Base-by-base conservation (phyloP, 768 basidiomycete genomes). In the Pholiota molesta region DNA sequence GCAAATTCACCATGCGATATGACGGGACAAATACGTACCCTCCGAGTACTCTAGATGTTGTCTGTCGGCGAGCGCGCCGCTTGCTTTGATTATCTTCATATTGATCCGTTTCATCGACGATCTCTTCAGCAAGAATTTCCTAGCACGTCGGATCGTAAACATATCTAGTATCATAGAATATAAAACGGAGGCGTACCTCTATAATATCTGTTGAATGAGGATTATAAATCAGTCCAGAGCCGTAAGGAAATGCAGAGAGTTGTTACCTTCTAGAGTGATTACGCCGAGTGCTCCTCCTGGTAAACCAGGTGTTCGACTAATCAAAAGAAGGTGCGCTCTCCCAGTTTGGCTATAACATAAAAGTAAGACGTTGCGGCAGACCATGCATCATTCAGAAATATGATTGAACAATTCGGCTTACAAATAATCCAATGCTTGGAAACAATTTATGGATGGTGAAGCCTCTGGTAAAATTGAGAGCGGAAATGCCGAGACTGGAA, bases 71-170 rank as follows among this genome's bases (percentile, higher is more conserved):
- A 0, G 92, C 95, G 8, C 81, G 77, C 57, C 82, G 83, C 70
- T 95, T 95, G 52, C 85, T 88, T 44, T 87, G 87, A 70, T 96
- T 97, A 66, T 94, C 92, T 66, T 92, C 90, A 67, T 90, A 96
- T 26, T 87, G 82, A 75, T 97, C 95, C 5, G 94, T 97, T 74
- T 97, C 95, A 69, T 97, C 95, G 26, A 97, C 90, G 59, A 97
- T 97, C 73, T 97, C 96, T 76, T 97, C 94, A 0, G 91, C 89
- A 14, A 98, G 92, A 64, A 99, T 97, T 83, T 97, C 95, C 84
- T 93, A 75, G 60, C 71, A 73, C 3, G 2, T 16, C 17, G n/a
- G 19, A 44, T 4, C 6, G 62, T 57, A 42, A 14, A 13, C 19
- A 16, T 21, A 13, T 33, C 6, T 28, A 13, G 40, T 23, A 5